Evolutionary conservation across 1,139 yeast genomes (phyloP).

Genomic region (Kodamaea ohmeri): DNA sequence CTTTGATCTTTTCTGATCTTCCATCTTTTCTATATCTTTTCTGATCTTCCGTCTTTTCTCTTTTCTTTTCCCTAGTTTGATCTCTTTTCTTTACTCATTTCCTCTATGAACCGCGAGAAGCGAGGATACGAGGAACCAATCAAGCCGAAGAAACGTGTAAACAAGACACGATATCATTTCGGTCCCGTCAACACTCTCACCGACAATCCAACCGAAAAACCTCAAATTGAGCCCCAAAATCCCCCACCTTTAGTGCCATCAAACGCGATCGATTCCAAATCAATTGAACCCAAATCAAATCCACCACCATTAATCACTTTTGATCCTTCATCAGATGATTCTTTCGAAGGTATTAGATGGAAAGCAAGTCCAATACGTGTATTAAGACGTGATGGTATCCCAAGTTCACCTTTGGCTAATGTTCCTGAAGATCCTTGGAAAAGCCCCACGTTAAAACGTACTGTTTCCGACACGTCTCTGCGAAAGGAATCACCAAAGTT

Average conservation of each 20-base stretch:
- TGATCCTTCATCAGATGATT: constrained; percentile 41
- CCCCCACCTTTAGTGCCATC: too few species aligned
- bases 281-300: background rate
- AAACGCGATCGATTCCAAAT: too few species aligned
- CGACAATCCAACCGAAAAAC: constrained; percentile 7
- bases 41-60: background rate
- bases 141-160: constrained; percentile 19
- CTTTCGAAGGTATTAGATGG: constrained; percentile 48
- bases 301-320: constrained; percentile 9
- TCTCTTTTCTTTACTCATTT: background rate
- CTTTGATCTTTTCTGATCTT: background rate
- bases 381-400: constrained; percentile 15
- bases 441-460: constrained; percentile 25
- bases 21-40: background rate
- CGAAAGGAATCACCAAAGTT: constrained; percentile 22
- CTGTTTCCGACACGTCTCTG: constrained; percentile 29
- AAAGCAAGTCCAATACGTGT: constrained; percentile 29
- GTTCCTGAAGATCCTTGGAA: constrained; percentile 4
- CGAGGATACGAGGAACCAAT: constrained; percentile 13
- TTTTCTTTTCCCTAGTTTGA: background rate
- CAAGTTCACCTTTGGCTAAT: constrained; percentile 36
- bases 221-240: background rate
- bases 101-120: constrained; percentile 8
- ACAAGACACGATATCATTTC: constrained; percentile 38
- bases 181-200: constrained; percentile 34